Base-by-base conservation (phyloP, 1,284 basidiomycete genomes). In the Amylostereum areolatum region DNA sequence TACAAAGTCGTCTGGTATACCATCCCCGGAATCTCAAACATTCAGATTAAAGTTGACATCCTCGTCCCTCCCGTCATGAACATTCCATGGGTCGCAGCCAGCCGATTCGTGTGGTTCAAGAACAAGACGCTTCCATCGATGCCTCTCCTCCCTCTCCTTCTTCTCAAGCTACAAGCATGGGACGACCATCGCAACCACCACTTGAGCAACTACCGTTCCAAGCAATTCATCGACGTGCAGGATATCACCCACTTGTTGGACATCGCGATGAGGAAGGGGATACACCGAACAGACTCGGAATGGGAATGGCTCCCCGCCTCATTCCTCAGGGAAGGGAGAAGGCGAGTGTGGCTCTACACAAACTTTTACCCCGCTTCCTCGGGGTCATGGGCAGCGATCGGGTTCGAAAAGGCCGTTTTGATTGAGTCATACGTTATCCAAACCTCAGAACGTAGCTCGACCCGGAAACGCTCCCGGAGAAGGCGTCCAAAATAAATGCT, bases 131-230 rank as follows among this genome's bases (percentile, higher is more conserved):
- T 77, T 4, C 75, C 74, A 0, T 59, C 75, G 3, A 67, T 73
- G 59, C 77, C 76, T 0, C 66, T 77, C 45, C 53, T 72, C 2
- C 59, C 67, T 5, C 65, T 78, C 8, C 61, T 80, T 3, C 59
- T 78, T 37, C 60, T 77, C 18, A 81, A 78, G 59, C 62, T 80
- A 3, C 69, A 74, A 51, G 75, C 66, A 1, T 80, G 78, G 78
- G 55, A 62, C 18, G 72, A 79, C 55, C 76, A 78, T 50, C 57
- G 66, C 10, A 57, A 53, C 2, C 66, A 72, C 18, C 18, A 46
- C 4, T 61, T 67, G 32, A 18, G 34, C 2, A 57, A 69, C 43
- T 66, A 72, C 59, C 56, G 55, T 29, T 52, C 48, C 3, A 78
- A 77, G 59, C 65, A 72, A 51, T 58, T 63, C 28, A 52, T 63